Evolutionary conservation across 2,329 filamentous ascomycete genomes (phyloP).

Genomic region (Talaromyces rugulosus): DNA sequence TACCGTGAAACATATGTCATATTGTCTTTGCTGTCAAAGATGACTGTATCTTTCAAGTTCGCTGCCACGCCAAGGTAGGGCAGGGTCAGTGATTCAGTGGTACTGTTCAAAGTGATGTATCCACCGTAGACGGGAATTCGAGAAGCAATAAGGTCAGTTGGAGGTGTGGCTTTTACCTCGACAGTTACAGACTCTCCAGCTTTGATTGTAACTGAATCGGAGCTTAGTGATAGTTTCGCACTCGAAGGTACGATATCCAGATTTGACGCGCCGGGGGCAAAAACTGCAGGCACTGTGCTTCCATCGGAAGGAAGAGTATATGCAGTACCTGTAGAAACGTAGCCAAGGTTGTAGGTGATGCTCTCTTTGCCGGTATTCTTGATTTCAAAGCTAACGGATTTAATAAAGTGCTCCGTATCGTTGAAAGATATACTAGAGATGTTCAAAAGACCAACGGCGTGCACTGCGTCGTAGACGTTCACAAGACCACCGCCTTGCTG

Average conservation of each 20-base stretch:
- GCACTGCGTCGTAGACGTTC: conserved; percentile 57
- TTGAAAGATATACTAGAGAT: conserved; percentile 60
- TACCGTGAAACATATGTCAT: conserved; percentile 7
- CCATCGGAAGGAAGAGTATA: conserved; percentile 44
- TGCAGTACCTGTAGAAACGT: conserved; percentile 49
- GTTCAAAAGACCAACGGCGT: conserved; percentile 50
- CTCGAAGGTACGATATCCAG: conserved; percentile 12
- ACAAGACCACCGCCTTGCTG: conserved; percentile 61
- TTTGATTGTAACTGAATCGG: conserved; percentile 16
- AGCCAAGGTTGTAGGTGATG: conserved; percentile 51
- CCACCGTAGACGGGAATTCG: conserved; percentile 30
- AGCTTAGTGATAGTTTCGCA: conserved; percentile 10
- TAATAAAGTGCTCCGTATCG: conserved; percentile 56
- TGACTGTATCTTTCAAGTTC: conserved; percentile 1
- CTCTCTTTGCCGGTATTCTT: conserved; percentile 49
- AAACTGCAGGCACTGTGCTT: conserved; percentile 3
- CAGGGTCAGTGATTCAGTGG: conserved; percentile 22
- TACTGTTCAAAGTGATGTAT: conserved; percentile 24
- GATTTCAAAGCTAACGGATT: conserved; percentile 51
- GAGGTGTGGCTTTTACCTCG: conserved; percentile 17
- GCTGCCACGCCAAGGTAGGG: conserved; percentile 29
- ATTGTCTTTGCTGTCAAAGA: conserved; percentile 4
- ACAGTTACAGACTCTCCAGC: conserved; percentile 18
- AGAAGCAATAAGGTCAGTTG: conserved; percentile 17
- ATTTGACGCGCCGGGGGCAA: background rate